Evolutionary conservation across 2,329 filamentous ascomycete genomes (phyloP).

Genomic region (Exophiala alcalophila): DNA sequence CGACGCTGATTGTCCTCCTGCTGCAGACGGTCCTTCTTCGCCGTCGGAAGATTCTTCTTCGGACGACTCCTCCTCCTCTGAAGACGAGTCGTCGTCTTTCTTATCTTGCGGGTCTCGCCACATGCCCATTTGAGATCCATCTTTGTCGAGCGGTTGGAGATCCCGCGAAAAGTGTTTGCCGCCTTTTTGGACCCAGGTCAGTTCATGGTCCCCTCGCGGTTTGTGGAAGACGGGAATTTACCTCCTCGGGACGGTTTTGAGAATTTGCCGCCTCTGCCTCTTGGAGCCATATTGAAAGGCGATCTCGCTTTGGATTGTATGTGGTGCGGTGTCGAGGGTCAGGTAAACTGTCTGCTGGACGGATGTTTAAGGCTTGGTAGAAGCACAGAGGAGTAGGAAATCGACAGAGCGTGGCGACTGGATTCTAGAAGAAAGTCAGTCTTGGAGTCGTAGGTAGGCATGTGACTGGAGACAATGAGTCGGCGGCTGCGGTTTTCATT

Average conservation of each 20-base stretch:
- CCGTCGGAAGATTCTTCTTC: conserved; percentile 48
- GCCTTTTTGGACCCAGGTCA: no score
- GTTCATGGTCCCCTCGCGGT: no score
- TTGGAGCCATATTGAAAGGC: conserved; percentile 43
- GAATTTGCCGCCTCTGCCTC: conserved; percentile 89
- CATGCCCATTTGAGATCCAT: conserved; percentile 86
- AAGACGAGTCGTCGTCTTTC: conserved; percentile 43
- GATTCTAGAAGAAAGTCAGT: no score
- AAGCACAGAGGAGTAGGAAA: no score
- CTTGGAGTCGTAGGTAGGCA: no score
- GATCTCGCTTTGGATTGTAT: no score
- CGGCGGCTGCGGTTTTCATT: no score
- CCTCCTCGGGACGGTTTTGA: conserved; percentile 91
- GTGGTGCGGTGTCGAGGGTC: no score
- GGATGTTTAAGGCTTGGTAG: no score
- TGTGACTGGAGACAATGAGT: conserved; percentile 11
- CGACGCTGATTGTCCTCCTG: conserved; percentile 36
- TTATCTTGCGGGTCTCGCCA: conserved; percentile 57
- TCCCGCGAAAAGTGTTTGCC: conserved; percentile 95
- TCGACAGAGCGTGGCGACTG: no score
- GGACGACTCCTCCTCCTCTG: conserved; percentile 42
- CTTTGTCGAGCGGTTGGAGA: conserved; percentile 79
- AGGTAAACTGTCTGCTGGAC: no score
- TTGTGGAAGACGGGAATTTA: no score
- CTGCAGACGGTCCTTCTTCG: conserved; percentile 45